Evolutionary conservation across 768 basidiomycete genomes (phyloP), one percentile per base, ranked within the genome.

Genomic region (Cystobasidium ongulense): DNA sequence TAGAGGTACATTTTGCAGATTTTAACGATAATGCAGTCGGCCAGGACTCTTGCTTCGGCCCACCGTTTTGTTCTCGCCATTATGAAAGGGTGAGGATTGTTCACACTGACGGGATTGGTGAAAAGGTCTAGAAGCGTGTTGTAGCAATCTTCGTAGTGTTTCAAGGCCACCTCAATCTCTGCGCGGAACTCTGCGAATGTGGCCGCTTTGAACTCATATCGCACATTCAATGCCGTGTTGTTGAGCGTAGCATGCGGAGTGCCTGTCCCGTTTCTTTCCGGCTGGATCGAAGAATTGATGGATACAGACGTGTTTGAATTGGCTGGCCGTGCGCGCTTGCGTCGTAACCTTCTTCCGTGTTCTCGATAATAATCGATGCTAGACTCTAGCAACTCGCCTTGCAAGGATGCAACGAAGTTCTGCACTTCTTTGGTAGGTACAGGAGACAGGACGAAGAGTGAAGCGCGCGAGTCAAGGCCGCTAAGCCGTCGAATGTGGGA

Each of bases 141-240:
- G 82, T 95, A 95, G 15, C 91, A 92, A 78, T 96, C 93, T 81
- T 95, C 92, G 79, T 93, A 96, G 80, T 97, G 92, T 92, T 92
- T 93, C 74, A 95, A 83, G 0, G 94, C 92, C 10, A 92, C 88
- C 78, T 97, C 93, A 74, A 90, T 87, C 80, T 98, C 95, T 15
- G 90, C 88, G 73, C 94, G 83, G 79, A 97, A 92, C 81, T 99
- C 95, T 0, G 95, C 92, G 81, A 97, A 98, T 77, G 90, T 89
- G 0, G 90, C 96, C 86, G 94, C 90, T 82, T 98, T 99, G 84
- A 92, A 98, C 80, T 97, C 94, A 79, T 97, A 97, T 35, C 96
- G 84, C 23, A 95, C 92, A 0, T 90, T 91, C 94, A 99, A 0
- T 94, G 94, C 81, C 88, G 33, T 90, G 35, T 57, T 33, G 13